Conservation (phyloP, 2,329 filamentous ascomycete species). For the Colletotrichum sp. region DNA sequence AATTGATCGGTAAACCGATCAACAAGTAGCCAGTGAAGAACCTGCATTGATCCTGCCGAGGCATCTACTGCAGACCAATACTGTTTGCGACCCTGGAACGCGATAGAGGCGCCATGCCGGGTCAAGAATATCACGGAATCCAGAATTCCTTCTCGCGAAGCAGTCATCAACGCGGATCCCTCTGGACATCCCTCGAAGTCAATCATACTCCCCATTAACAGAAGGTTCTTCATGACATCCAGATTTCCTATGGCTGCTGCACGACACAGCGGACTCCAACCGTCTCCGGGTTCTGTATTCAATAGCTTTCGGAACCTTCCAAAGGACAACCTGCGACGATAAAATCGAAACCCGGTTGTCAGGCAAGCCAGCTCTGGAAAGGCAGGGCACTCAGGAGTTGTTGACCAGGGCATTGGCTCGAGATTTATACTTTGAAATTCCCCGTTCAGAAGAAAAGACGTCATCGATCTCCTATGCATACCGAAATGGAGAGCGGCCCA, state of each 20-base stretch:
- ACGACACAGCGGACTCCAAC: background rate
- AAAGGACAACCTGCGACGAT: background rate
- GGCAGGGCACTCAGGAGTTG: rapidly evolving
- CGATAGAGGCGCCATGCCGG: background rate
- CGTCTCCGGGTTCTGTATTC: too few species aligned
- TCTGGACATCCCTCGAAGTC: background rate
- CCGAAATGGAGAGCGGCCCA: too few species aligned
- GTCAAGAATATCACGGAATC: rapidly evolving
- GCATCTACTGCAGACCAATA: rapidly evolving
- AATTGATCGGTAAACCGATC: background rate
- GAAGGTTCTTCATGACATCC: background rate
- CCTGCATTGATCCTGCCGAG: rapidly evolving
- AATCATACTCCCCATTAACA: rapidly evolving
- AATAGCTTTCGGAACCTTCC: background rate
- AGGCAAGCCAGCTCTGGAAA: background rate
- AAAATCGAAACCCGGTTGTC: background rate
- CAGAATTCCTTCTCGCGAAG: background rate
- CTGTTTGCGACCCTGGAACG: rapidly evolving
- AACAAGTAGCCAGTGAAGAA: background rate
- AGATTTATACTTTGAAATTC: too few species aligned
- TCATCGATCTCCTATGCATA: too few species aligned
- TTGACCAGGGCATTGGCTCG: too few species aligned
- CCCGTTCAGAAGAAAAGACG: too few species aligned
- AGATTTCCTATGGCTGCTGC: background rate
- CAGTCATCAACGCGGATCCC: background rate